Base-by-base conservation (phyloP, 225 moss, liverwort and hornwort genomes). In the Anthoceros angustus region DNA sequence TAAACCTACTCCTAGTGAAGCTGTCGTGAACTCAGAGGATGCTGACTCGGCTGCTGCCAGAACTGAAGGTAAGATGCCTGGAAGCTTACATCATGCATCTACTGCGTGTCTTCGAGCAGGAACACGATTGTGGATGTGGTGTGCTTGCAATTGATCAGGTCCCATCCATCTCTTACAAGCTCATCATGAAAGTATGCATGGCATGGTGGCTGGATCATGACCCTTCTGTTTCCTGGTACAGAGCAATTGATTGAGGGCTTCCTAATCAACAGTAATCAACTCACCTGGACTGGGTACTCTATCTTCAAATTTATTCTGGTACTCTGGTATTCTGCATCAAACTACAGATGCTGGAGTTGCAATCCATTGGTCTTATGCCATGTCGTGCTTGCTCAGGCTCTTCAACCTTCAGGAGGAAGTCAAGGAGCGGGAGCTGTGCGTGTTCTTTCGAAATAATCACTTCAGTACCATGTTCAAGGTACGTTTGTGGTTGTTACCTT, bases 391-490 rank as follows among this genome's bases (percentile, higher is more conserved):
- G 66, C 86, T 7, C 55, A 98, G 98, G 73, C 84, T 98, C 14
- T 98, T 98, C 72, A 86, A 87, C 74, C 80, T 98, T 80, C 82
- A 81, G 69, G 92, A 98, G 63, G 87, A 78, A 71, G 84, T 98
- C 38, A 89, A 89, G 76, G 80, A 92, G 24, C 81, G 79, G 64
- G 92, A 92, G 67, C 69, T 92, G 66, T 98, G 88, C 72, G 89
- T 98, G 12, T 98, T 98, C 67, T 98, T 98, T 82, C 85, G 98
- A 72, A 98, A 98, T 74, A 98, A 98, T 72, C 98, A 98, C 69
- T 98, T 98, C 76, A 98, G 89, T 78, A 98, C 98, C 63, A 77
- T 98, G 67, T 98, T 86, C 69, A 98, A 98, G 89, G 98, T 89
- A 74, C 70, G 8, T 39, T 15, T 42, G 39, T 9, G 39, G 6